Percentiles rank a stretch among this genome's conserved stretches.
Conservation (phyloP, 2,329 filamentous ascomycete genomes). For the Pseudogymnoascus sp. region DNA sequence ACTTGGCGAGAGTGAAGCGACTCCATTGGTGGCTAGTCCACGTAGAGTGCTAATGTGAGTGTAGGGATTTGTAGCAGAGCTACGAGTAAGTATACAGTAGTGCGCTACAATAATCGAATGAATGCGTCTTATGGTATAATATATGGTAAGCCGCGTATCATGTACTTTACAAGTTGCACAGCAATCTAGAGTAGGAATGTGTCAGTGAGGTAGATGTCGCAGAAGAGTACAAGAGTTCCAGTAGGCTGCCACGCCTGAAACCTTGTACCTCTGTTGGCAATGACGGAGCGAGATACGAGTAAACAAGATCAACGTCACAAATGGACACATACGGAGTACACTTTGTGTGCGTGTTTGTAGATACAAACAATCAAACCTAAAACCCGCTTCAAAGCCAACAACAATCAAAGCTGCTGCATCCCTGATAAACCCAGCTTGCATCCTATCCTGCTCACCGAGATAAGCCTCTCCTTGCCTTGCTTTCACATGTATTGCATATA, state of each 20-base stretch:
- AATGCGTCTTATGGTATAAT: neutral
- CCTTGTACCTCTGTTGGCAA: constrained; percentile 4
- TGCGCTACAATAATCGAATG: constrained; percentile 1
- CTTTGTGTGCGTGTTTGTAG: neutral
- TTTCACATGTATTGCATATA: neutral
- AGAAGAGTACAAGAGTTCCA: constrained; percentile 2
- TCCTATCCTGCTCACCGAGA: neutral
- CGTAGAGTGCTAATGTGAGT: neutral
- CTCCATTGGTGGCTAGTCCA: constrained; percentile 1
- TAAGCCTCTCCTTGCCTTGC: constrained; percentile 3
- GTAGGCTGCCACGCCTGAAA: neutral
- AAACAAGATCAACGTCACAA: constrained; percentile 6
- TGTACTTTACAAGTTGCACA: neutral
- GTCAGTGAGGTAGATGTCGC: neutral
- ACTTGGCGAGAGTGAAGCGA: constrained; percentile 7
- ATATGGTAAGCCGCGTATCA: neutral
- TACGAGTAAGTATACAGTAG: neutral
- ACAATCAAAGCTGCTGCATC: neutral
- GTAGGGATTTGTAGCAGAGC: constrained; percentile 7
- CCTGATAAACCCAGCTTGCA: neutral
- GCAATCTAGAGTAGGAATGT: neutral
- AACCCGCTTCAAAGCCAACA: neutral
- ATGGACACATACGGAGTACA: neutral
- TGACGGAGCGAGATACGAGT: neutral
- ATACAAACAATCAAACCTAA: constrained; percentile 1